Base-by-base conservation (phyloP, 176 grass and related monocot genomes). In the Musa beccarii region DNA sequence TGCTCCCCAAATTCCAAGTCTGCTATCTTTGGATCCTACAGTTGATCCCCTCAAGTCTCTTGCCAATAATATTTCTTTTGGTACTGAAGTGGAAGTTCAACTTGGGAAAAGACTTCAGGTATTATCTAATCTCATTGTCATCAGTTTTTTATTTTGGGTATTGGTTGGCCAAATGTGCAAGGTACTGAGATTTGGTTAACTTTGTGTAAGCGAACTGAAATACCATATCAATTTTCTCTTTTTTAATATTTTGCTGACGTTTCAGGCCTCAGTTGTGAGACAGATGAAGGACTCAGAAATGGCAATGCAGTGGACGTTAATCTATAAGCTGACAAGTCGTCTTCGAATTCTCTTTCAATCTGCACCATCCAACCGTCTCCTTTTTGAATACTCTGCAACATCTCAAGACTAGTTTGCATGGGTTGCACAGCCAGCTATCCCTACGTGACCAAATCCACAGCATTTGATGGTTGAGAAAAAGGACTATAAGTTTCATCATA, bases 261-360 rank as follows among this genome's bases (percentile, higher is more conserved):
- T 89, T 61, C 84, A 99, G 95, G 95, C 90, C 15, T 99, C 95
- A 73, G 88, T 99, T 25, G 95, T 99, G 19, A 89, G 95, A 84
- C 90, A 99, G 69, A 99, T 99, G 95, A 99, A 99, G 87, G 90
- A 99, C 83, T 94, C 95, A 82, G 88, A 99, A 84, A 94, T 99
- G 90, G 95, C 90, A 9, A 91, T 94, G 90, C 88, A 94, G 75
- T 99, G 90, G 95, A 86, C 90, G 15, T 72, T 99, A 49, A 91
- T 83, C 62, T 94, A 99, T 84, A 84, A 99, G 73, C 81, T 94
- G 34, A 94, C 88, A 5, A 93, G 90, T 76, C 85, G 95, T 57
- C 95, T 99, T 43, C 84, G 95, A 51, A 78, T 99, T 82, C 86
- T 99, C 63, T 99, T 93, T 69, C 95, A 99, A 68, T 99, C 95